Percentiles rank a stretch among this genome's conserved stretches.
These are phyloP conservation scores for Globisporangium barbulae DNA, from an alignment of 352 stramenopile species.

Conservation along the genomic window DNA sequence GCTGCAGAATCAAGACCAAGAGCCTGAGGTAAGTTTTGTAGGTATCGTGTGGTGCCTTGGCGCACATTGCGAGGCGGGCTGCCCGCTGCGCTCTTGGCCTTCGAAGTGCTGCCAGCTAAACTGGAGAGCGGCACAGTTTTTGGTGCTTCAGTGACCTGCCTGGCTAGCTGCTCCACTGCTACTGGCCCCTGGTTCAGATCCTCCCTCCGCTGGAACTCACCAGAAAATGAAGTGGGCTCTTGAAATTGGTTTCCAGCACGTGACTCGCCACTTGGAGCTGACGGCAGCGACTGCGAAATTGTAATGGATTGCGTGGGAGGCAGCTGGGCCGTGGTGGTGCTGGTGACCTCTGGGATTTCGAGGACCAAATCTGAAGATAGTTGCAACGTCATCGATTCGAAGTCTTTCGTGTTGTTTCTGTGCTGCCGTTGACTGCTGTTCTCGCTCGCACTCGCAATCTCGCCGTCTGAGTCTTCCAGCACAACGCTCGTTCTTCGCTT, in stretches of 20 bases:
- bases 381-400: background rate
- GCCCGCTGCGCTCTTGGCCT: conserved; percentile 1
- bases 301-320: conserved; percentile 1
- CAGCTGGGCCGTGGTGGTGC: background rate
- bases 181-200: background rate
- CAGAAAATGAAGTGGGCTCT: background rate
- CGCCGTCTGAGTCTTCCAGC: conserved; percentile 11
- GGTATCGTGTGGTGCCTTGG: background rate
- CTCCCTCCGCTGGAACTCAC: background rate
- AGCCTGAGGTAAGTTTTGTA: conserved; percentile 27
- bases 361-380: background rate
- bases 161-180: background rate
- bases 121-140: background rate
- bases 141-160: background rate
- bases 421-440: background rate
- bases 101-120: background rate
- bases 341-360: background rate
- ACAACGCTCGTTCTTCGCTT: conserved; percentile 13
- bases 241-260: background rate
- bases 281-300: conserved; percentile 3
- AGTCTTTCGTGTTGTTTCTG: background rate
- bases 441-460: background rate
- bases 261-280: background rate
- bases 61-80: conserved; percentile 12
- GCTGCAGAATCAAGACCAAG: conserved; percentile 26